Evolutionary conservation across 2,329 filamentous ascomycete species (phyloP), one percentile per base, ranked within the genome.

Genomic region (Sporothrix luriei): DNA sequence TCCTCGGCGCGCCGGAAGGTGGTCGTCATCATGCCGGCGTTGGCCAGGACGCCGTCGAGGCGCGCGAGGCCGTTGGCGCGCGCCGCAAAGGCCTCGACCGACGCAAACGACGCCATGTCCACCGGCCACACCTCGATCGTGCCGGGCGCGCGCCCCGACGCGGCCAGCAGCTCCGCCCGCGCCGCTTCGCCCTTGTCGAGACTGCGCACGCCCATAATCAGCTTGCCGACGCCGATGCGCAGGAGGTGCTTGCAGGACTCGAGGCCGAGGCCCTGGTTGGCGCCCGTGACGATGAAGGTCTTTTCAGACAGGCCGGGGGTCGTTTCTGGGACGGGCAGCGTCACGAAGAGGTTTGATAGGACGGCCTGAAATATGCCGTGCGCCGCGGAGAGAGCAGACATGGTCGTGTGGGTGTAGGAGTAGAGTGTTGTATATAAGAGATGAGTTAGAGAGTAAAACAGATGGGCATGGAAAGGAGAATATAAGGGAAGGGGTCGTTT

Each of bases 11-110:
- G 54, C 0, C 73, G 49, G 70, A 80, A 85, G 0, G 78, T 73
- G 1, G 14, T 19, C 0, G 81, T 82, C 11, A 78, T 76, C 5
- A 87, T 75, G 0, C 83, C 79, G 0, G 79, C 79, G 48, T 80
- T 86, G 43, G 80, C 78, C 4, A 85, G 75, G 0, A 82, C 78
- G 3, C 76, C 80, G 69, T 86, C 83, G 9, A 86, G 72, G 10
- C 80, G 78, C 0, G 76, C 67, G 4, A 85, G 75, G 1, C 75
- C 69, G 1, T 68, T 72, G 4, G 77, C 76, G 2, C 78, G 77
- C 4, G 48, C 69, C 21, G 77, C 79, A 71, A 84, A 84, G 3
- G 75, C 74, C 69, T 77, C 75, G 57, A 84, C 76, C 0, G 81
- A 83, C 0, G 75, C 76, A 69, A 81, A 81, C 16, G 73, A 77